Evolutionary conservation across 176 grass and related monocot genomes (phyloP).

Genomic region (Poa annua): DNA sequence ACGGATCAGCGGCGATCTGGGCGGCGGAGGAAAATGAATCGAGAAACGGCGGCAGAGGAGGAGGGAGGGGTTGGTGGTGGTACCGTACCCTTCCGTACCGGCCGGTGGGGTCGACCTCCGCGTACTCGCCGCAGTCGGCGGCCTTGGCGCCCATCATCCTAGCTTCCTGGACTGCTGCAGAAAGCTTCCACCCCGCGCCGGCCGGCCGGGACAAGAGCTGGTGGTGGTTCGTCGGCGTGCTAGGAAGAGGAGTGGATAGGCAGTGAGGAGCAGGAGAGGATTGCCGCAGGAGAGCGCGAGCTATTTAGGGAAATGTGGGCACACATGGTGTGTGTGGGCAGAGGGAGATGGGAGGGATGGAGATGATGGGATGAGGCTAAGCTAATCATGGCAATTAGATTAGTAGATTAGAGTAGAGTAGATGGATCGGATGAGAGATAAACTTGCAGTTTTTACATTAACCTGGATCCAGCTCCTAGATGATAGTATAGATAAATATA

Average conservation of each 20-base stretch:
- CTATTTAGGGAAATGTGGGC: constrained; percentile 51
- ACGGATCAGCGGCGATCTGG: constrained; percentile 35
- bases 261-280: constrained; percentile 38
- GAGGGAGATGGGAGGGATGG: neutral
- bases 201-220: constrained; percentile 14
- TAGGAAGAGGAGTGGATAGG: constrained; percentile 31
- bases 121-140: constrained; percentile 62
- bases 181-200: constrained; percentile 5
- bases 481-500: neutral
- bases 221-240: neutral
- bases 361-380: constrained; percentile 1
- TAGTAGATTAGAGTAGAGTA: constrained; percentile 22
- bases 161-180: constrained; percentile 9
- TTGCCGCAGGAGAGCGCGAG: neutral
- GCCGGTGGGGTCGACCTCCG: constrained; percentile 85
- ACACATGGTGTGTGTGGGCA: constrained; percentile 45
- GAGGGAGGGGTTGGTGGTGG: neutral
- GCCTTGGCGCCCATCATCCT: constrained; percentile 61
- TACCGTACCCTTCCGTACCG: constrained; percentile 93
- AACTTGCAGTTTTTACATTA: constrained; percentile 21
- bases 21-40: neutral
- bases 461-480: neutral
- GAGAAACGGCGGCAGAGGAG: constrained; percentile 32
- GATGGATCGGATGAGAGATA: constrained; percentile 31
- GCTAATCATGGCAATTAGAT: constrained; percentile 13